Evolutionary conservation across 345 rosid species (phyloP).

Genomic region (Eucalyptus viminalis): DNA sequence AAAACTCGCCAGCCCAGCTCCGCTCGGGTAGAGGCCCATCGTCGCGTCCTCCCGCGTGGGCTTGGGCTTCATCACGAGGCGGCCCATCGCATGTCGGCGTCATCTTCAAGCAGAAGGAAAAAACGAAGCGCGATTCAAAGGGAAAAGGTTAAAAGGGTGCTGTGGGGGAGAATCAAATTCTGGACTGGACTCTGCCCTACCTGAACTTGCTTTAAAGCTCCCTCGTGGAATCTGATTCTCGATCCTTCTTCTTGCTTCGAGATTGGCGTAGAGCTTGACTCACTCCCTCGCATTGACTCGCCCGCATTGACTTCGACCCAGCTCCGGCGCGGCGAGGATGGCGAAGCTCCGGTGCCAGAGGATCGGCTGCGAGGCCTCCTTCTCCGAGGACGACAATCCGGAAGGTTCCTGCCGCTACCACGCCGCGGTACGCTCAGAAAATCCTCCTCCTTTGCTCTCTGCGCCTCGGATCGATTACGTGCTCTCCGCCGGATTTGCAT

Average conservation of each 20-base stretch:
- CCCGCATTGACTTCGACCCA: not conserved
- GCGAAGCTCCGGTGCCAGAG: slow-evolving; percentile 67
- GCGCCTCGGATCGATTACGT: not conserved
- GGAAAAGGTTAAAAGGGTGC: no score
- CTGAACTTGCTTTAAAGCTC: not conserved
- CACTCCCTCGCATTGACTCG: not conserved
- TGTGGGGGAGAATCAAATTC: not conserved
- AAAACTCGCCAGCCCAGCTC: not conserved
- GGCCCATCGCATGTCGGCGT: not conserved
- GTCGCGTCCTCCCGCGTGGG: not conserved
- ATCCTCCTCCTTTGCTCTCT: not conserved
- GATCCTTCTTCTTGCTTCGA: not conserved
- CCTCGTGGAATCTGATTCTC: not conserved
- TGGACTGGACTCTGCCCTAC: not conserved
- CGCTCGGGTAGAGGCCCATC: not conserved
- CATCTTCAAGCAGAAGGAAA: not conserved
- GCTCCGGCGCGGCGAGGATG: not conserved
- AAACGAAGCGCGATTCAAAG: no score
- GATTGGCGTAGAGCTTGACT: not conserved
- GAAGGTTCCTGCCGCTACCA: slow-evolving; percentile 84
- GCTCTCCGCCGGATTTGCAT: not conserved
- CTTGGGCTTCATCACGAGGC: not conserved
- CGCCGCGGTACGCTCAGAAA: slow-evolving; percentile 29
- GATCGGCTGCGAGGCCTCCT: slow-evolving; percentile 74
- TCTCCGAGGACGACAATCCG: slow-evolving; percentile 73